Evolutionary conservation across 2,329 filamentous ascomycete species (phyloP).

Genomic region (Scedosporium aurantiacum): DNA sequence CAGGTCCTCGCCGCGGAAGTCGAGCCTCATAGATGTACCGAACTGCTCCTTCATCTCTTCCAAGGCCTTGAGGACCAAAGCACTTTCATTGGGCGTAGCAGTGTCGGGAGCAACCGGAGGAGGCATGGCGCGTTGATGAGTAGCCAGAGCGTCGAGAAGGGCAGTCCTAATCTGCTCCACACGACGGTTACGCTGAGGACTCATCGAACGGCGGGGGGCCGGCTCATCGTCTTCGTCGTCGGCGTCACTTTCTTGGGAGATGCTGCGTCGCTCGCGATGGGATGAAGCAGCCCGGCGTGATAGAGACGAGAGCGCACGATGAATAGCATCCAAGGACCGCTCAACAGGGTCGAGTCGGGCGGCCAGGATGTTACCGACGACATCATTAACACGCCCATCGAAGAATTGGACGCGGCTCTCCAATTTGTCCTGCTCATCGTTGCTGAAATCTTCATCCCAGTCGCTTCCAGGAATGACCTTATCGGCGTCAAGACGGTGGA

Average conservation of each 20-base stretch:
- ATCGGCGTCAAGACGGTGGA: constrained; percentile 50
- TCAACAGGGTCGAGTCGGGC: constrained; percentile 72
- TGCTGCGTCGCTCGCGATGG: constrained; percentile 49
- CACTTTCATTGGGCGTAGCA: constrained; percentile 24
- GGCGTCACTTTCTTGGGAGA: constrained; percentile 78
- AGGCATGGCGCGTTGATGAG: constrained; percentile 35
- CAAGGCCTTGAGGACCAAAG: constrained; percentile 54
- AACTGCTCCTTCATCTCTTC: constrained; percentile 49
- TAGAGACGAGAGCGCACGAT: constrained; percentile 52
- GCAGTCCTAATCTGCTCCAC: constrained; percentile 70
- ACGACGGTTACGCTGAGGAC: constrained; percentile 66
- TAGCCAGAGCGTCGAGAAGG: constrained; percentile 61
- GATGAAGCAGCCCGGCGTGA: constrained; percentile 43
- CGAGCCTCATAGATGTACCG: constrained; percentile 28
- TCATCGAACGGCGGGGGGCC: constrained; percentile 54
- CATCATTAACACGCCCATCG: constrained; percentile 75
- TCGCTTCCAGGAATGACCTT: constrained; percentile 63
- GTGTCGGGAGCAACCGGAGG: constrained; percentile 5
- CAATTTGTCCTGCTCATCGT: constrained; percentile 74
- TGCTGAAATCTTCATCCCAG: constrained; percentile 80
- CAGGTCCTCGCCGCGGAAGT: constrained; percentile 41
- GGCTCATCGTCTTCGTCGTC: constrained; percentile 85
- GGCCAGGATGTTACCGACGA: constrained; percentile 69
- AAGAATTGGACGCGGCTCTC: constrained; percentile 78
- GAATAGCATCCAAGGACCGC: constrained; percentile 64